Conservation (phyloP, 106 monocot genomes). For the Phalaenopsis aphrodite region DNA sequence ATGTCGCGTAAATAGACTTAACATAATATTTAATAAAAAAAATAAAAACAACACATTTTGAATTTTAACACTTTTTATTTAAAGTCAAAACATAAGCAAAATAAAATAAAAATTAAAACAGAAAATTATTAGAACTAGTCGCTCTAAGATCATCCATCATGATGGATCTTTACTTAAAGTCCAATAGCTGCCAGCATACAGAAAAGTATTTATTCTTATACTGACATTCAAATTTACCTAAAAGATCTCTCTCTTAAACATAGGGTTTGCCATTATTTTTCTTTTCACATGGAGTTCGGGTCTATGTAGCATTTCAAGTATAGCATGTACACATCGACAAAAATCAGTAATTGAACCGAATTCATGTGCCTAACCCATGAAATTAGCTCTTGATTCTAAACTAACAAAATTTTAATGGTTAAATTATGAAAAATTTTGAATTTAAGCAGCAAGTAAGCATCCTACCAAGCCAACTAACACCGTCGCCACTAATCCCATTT, state of each 20-base stretch:
- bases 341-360: neutral
- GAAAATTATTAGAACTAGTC: neutral
- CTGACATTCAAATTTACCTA: too few relatives aligned
- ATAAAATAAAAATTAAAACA: too few relatives aligned
- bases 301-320: neutral
- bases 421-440: neutral
- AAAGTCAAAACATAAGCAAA: too few relatives aligned
- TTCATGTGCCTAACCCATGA: neutral
- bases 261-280: neutral
- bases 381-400: neutral
- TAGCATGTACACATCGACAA: neutral
- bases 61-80: too few relatives aligned
- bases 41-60: too few relatives aligned
- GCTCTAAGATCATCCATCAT: neutral
- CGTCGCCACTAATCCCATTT: too few relatives aligned
- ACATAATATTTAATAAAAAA: too few relatives aligned
- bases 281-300: too few relatives aligned
- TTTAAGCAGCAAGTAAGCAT: too few relatives aligned
- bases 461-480: too few relatives aligned
- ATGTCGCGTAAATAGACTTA: too few relatives aligned
- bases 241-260: neutral
- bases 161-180: neutral
- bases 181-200: neutral
- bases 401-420: neutral
- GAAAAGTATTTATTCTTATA: neutral